Evolutionary conservation across 2,329 filamentous ascomycete species (phyloP).

Genomic region (Trichoderma atroviride): DNA sequence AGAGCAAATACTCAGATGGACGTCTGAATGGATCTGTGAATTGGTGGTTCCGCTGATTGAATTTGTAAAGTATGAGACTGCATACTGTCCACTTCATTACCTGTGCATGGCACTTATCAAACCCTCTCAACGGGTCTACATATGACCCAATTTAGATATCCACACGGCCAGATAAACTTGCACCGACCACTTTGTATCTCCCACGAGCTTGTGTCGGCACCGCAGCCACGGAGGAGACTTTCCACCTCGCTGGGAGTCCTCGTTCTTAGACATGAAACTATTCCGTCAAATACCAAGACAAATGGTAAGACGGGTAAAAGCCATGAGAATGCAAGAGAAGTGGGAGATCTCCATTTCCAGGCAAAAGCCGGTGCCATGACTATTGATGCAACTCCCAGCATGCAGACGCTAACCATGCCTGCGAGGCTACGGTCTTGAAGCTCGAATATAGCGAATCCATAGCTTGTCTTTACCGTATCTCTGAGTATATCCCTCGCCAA

Average conservation of each 20-base stretch:
- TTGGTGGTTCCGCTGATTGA: slow-evolving; percentile 48
- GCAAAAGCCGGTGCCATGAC: slow-evolving; percentile 56
- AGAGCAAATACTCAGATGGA: slow-evolving; percentile 41
- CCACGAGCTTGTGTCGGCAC: slow-evolving; percentile 50
- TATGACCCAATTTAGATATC: slow-evolving; percentile 49
- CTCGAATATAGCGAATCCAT: slow-evolving; percentile 73
- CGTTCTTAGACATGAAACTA: slow-evolving; percentile 67
- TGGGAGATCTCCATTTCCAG: slow-evolving; percentile 54
- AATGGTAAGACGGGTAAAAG: slow-evolving; percentile 66
- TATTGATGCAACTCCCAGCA: slow-evolving; percentile 57
- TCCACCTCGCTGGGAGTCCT: slow-evolving; percentile 68
- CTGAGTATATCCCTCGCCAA: slow-evolving; percentile 62
- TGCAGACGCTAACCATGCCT: slow-evolving; percentile 54
- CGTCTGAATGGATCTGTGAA: slow-evolving; percentile 48
- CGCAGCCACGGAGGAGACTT: slow-evolving; percentile 56
- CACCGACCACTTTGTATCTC: slow-evolving; percentile 52
- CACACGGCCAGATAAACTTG: slow-evolving; percentile 54
- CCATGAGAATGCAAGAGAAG: slow-evolving; percentile 45
- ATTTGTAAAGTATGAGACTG: not conserved
- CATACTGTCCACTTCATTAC: not conserved
- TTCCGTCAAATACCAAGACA: slow-evolving; percentile 69
- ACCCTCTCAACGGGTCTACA: not conserved
- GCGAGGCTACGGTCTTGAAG: slow-evolving; percentile 66
- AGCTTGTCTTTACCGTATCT: slow-evolving; percentile 65
- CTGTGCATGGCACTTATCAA: not conserved